Percentiles rank a stretch among this genome's conserved stretches.
phyloP scores from a whole-genome alignment of 202 grass and related monocot species.

The Saccharum hybrid region DNA sequence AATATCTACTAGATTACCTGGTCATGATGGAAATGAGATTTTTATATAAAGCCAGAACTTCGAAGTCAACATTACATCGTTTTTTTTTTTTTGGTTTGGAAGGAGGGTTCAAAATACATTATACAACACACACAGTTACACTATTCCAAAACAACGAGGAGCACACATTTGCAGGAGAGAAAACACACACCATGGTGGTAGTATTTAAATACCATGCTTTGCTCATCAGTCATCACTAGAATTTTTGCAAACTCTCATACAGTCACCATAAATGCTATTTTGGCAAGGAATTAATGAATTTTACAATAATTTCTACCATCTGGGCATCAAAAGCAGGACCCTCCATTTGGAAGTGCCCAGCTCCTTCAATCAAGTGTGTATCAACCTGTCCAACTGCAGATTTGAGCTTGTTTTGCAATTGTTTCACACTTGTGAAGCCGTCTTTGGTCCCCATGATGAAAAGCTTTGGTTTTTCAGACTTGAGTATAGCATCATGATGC shows the following conservation, averaged over 20 bases:
- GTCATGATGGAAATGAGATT: neutral
- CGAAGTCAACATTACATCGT: neutral
- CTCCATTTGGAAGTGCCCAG: slow-evolving; percentile 94
- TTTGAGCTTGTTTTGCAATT: slow-evolving; percentile 85
- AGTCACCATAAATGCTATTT: slow-evolving; percentile 41
- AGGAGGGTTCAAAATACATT: slow-evolving; percentile 4
- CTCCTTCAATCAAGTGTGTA: slow-evolving; percentile 86
- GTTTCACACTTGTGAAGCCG: slow-evolving; percentile 90
- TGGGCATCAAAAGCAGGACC: slow-evolving; percentile 80
- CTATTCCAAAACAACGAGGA: slow-evolving; percentile 19
- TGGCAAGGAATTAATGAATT: slow-evolving; percentile 45
- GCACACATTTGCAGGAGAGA: slow-evolving; percentile 39
- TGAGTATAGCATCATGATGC: slow-evolving; percentile 81
- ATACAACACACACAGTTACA: slow-evolving; percentile 40
- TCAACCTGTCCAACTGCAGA: slow-evolving; percentile 68
- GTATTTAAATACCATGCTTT: slow-evolving; percentile 22
- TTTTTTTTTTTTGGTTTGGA: no score
- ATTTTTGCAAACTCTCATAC: neutral
- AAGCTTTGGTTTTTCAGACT: slow-evolving; percentile 76
- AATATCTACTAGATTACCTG: neutral
- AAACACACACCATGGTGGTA: slow-evolving; percentile 31
- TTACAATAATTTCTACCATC: slow-evolving; percentile 75
- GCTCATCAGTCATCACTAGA: neutral
- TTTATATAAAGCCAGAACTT: slow-evolving; percentile 26
- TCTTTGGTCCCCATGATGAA: slow-evolving; percentile 97